phyloP scores from a whole-genome alignment of 257 asterid species.

The Nicotiana noctiflora region DNA sequence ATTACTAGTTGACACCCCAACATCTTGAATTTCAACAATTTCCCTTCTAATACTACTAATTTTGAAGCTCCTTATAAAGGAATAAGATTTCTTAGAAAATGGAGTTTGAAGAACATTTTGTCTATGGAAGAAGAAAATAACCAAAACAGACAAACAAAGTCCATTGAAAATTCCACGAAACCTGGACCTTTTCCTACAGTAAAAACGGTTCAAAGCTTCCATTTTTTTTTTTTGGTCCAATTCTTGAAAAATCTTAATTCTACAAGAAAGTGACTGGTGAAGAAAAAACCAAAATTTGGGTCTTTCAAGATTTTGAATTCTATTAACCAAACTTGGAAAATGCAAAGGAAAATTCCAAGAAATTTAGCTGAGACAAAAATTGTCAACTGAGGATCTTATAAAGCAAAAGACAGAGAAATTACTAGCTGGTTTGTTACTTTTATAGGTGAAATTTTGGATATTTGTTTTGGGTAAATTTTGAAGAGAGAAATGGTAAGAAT shows the following conservation, averaged over 20 bases:
- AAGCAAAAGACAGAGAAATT: no score
- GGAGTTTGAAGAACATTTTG: slow-evolving; percentile 28
- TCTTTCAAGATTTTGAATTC: background rate
- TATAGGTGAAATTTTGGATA: background rate
- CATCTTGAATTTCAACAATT: slow-evolving; percentile 12
- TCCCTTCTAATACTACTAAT: slow-evolving; percentile 21
- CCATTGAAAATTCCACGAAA: slow-evolving; percentile 51
- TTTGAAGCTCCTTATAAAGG: slow-evolving; percentile 2
- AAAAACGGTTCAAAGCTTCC: slow-evolving; percentile 20
- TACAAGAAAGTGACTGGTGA: background rate
- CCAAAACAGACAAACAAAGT: slow-evolving; percentile 30
- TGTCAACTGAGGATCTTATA: background rate
- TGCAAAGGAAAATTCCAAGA: background rate
- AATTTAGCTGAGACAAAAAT: background rate
- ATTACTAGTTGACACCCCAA: slow-evolving; percentile 8
- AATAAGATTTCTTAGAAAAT: slow-evolving; percentile 12
- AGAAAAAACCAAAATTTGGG: background rate
- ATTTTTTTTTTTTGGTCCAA: slow-evolving; percentile 22
- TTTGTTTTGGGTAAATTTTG: background rate
- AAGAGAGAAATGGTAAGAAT: background rate
- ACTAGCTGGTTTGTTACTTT: background rate
- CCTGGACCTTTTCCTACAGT: slow-evolving; percentile 26
- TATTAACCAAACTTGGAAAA: background rate
- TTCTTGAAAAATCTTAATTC: background rate
- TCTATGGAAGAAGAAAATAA: slow-evolving; percentile 30